A percentile compares a stretch with the other conserved stretches of the same genome.
These are phyloP conservation scores for Straminergon stramineum DNA, from an alignment of 225 moss, liverwort and hornwort species.

Conservation along the genomic window DNA sequence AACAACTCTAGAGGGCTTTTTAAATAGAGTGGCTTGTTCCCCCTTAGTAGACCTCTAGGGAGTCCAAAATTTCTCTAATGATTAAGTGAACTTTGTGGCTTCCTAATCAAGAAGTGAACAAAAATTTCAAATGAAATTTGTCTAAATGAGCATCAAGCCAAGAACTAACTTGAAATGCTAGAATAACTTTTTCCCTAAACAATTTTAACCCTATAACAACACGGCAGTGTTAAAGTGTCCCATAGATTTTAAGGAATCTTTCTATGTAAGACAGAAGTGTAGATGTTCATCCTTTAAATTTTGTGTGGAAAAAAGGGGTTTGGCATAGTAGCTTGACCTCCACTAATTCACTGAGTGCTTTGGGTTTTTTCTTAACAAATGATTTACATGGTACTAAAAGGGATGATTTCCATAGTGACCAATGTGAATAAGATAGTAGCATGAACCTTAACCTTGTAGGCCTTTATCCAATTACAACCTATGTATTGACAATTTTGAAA, in stretches of 20 bases:
- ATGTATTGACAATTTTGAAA: not conserved
- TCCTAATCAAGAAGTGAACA: not conserved
- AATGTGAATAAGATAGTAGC: fast-evolving
- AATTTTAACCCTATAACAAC: not conserved
- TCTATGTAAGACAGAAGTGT: not conserved
- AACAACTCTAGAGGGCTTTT: too few relatives aligned
- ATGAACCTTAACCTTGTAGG: not conserved
- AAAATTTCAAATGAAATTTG: fast-evolving
- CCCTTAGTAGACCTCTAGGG: too few relatives aligned
- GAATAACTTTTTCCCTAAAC: not conserved
- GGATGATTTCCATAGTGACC: fast-evolving
- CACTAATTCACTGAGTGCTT: not conserved
- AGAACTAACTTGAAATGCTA: not conserved
- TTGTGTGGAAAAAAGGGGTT: fast-evolving
- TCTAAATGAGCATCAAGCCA: not conserved
- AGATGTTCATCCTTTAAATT: not conserved
- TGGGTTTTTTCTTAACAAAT: not conserved
- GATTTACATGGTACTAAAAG: not conserved
- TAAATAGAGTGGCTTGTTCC: too few relatives aligned
- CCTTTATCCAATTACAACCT: fast-evolving
- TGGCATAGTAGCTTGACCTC: not conserved
- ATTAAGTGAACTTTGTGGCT: not conserved
- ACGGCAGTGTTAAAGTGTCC: fast-evolving
- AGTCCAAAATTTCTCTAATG: too few relatives aligned
- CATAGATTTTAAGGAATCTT: not conserved